A percentile compares a stretch with the other conserved stretches of the same genome.
Conservation (phyloP, 2,329 filamentous ascomycete genomes). For the Leptographium procerum region DNA sequence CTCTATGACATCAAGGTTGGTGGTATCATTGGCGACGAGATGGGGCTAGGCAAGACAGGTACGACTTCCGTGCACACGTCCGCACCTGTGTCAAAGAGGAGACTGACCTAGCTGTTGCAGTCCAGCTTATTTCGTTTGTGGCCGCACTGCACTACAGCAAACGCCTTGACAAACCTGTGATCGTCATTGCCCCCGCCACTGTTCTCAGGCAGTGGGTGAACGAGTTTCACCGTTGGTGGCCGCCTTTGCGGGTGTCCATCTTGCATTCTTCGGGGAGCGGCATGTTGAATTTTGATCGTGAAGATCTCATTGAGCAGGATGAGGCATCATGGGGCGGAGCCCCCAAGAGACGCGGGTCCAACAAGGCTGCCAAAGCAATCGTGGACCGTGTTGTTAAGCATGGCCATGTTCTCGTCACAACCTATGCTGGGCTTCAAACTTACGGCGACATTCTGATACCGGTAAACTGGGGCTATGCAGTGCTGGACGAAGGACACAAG, state of each 20-base stretch:
- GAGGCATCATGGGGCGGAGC: constrained; percentile 36
- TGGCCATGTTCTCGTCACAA: constrained; percentile 89
- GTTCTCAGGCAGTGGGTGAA: constrained; percentile 97
- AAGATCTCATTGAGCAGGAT: constrained; percentile 45
- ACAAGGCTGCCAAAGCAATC: constrained; percentile 64
- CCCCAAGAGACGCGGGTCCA: constrained; percentile 33
- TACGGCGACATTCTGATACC: constrained; percentile 75
- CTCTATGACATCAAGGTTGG: constrained; percentile 82
- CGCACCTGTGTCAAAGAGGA: constrained; percentile 23
- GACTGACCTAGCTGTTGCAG: constrained; percentile 47
- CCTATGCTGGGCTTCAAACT: constrained; percentile 89
- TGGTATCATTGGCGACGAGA: constrained; percentile 93
- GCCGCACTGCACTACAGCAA: constrained; percentile 88
- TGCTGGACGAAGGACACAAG: constrained; percentile 95
- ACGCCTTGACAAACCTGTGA: constrained; percentile 70
- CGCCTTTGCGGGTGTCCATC: constrained; percentile 91
- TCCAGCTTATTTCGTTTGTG: constrained; percentile 62
- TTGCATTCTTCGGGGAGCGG: constrained; percentile 91
- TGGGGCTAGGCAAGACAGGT: constrained; percentile 91
- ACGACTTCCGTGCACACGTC: neutral
- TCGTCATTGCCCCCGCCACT: constrained; percentile 88
- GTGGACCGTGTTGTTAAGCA: constrained; percentile 71
- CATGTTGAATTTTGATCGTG: constrained; percentile 71
- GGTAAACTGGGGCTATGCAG: constrained; percentile 83
- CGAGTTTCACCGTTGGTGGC: constrained; percentile 98